Evolutionary conservation across 495 filamentous ascomycete genomes (phyloP).

Genomic region (Staphylotrichum tortipilum): DNA sequence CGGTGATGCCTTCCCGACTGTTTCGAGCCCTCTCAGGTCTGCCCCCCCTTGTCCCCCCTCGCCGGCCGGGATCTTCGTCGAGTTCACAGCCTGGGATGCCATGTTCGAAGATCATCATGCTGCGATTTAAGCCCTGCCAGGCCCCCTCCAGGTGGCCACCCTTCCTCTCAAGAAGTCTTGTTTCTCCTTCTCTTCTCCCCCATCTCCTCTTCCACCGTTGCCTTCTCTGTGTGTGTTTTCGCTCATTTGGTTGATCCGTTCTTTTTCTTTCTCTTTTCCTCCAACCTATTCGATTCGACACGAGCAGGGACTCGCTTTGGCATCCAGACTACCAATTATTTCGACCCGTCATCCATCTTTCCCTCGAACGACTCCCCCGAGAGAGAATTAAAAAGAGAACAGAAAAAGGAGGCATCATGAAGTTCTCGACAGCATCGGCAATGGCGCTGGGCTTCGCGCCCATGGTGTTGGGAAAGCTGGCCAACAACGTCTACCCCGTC

Average conservation of each 20-base stretch:
- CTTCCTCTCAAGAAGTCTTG: conserved; percentile 19
- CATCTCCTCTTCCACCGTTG: conserved; percentile 15
- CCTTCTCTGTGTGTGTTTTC: conserved; percentile 19
- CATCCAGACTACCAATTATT: conserved; percentile 18
- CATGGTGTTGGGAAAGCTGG: conserved; percentile 40
- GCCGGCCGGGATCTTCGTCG: conserved; percentile 8
- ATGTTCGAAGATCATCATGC: conserved; percentile 36
- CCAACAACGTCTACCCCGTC: conserved; percentile 37
- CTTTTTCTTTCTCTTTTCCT: conserved; percentile 31
- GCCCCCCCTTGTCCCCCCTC: conserved; percentile 4
- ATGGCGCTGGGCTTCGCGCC: conserved; percentile 41
- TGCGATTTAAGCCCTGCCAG: conserved; percentile 40
- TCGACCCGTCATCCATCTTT: conserved; percentile 14
- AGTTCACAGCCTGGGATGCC: conserved; percentile 3
- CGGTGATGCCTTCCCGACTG: conserved; percentile 24
- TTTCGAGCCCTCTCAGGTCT: conserved; percentile 35
- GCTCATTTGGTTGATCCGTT: conserved; percentile 32
- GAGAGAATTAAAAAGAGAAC: not conserved
- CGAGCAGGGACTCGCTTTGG: conserved; percentile 49
- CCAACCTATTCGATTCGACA: conserved; percentile 38
- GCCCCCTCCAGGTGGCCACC: conserved; percentile 14
- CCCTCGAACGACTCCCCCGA: not conserved
- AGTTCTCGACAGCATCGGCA: conserved; percentile 38
- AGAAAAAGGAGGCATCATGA: conserved; percentile 35
- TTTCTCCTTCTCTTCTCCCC: conserved; percentile 17